Base-by-base conservation (phyloP, 2,329 filamentous ascomycete species). In the Neonectria hederae region DNA sequence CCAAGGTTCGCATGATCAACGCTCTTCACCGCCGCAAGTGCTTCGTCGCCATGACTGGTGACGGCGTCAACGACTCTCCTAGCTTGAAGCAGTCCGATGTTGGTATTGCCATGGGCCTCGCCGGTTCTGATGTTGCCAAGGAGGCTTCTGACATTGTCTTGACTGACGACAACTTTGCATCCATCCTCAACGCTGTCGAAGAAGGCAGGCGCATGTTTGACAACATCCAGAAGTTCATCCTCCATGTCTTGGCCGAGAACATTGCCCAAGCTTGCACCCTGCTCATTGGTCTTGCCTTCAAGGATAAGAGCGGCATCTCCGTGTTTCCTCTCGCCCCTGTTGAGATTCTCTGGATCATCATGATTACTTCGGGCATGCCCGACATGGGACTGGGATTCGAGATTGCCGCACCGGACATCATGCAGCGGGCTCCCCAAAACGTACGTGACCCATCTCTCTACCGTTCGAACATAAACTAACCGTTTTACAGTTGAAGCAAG, bases 291-390 rank as follows among this genome's bases (percentile, higher is more conserved):
- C 82, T 93, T 4, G 87, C 82, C 0, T 92, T 93, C 80, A 92
- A 92, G 78, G 90, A 92, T 66, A 70, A 75, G 4, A 81, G 80
- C 14, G 81, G 84, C 1, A 78, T 91, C 24, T 92, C 90, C 0
- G 89, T 92, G 5, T 93, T 92, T 73, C 90, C 90, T 0, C 83
- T 93, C 14, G 83, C 89, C 0, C 90, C 90, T 0, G 88, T 93
- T n/a, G 87, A 93, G 69, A 91, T 93, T 66, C 82, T 93, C 45
- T 93, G 90, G 90, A 89, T 93, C 65, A 93, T 92, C 72, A 92
- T 93, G 90, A 85, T 93, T 59, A 93, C 91, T 0, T 92, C 89
- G 32, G 88, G 87, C 53, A 83, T 92, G 72, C 90, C 90, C 4
- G 91, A 92, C 66, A 92, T 93, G 89, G 91, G 90, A 64, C 83